Conservation (phyloP, 805 yeast genomes). For the Yarrowia sp. region DNA sequence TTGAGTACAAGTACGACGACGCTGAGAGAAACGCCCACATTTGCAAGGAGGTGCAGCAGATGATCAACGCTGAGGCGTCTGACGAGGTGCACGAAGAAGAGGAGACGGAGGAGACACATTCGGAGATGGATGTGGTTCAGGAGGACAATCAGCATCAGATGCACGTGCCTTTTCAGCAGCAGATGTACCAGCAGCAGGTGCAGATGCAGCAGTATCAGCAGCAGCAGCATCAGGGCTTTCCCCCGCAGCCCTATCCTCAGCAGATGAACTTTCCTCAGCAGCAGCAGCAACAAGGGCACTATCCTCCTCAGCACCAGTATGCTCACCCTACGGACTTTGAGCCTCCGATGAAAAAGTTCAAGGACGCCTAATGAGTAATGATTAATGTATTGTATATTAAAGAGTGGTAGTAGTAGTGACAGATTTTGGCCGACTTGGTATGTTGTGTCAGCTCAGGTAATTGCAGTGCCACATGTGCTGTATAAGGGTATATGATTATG, state of each 20-base stretch:
- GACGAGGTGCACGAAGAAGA: conserved; percentile 26
- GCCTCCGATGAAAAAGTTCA: conserved; percentile 11
- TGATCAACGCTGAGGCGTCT: conserved; percentile 11
- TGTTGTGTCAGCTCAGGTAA: too few species aligned
- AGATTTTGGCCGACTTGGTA: too few species aligned
- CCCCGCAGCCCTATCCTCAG: not conserved
- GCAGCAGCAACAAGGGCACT: not conserved
- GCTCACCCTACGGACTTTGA: conserved; percentile 1
- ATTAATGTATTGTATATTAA: conserved; percentile 3
- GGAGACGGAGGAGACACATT: not conserved
- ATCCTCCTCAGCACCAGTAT: not conserved
- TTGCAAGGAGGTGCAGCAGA: conserved; percentile 11
- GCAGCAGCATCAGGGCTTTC: not conserved
- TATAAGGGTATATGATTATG: too few species aligned
- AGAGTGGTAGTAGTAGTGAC: not conserved
- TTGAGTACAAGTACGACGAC: conserved; percentile 1
- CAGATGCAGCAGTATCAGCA: not conserved
- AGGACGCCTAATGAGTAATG: not conserved
- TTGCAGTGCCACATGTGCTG: too few species aligned
- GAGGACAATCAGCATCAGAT: too few species aligned
- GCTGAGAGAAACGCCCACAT: conserved; percentile 1
- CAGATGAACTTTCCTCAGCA: not conserved
- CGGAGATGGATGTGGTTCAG: not conserved
- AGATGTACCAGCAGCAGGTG: not conserved
- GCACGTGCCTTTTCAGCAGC: not conserved